phyloP scores from a whole-genome alignment of 768 basidiomycete species.

The button mushroom (Agaricus bisporus) region DNA sequence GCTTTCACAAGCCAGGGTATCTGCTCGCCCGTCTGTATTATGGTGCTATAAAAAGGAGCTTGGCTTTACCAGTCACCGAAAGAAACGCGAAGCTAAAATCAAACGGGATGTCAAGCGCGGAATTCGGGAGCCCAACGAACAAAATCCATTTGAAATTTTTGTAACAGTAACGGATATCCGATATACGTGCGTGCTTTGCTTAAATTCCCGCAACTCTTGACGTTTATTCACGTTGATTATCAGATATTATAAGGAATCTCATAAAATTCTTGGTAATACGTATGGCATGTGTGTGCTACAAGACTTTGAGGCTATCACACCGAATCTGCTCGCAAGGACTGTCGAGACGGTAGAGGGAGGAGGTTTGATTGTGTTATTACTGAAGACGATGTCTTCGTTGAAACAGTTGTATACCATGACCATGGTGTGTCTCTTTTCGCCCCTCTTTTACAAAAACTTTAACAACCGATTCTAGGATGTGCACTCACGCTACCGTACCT shows the following conservation, averaged over 20 bases:
- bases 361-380: slow-evolving; percentile 76
- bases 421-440: slow-evolving; percentile 36
- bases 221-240: background rate
- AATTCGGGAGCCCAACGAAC: slow-evolving; percentile 88
- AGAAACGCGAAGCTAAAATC: slow-evolving; percentile 95
- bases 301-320: slow-evolving; percentile 97
- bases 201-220: too few relatives aligned
- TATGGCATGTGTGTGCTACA: slow-evolving; percentile 97
- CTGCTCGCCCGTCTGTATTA: slow-evolving; percentile 83
- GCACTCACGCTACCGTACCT: slow-evolving; percentile 89
- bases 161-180: slow-evolving; percentile 98
- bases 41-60: slow-evolving; percentile 99
- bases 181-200: slow-evolving; percentile 65
- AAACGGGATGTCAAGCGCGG: slow-evolving; percentile 95
- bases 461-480: slow-evolving; percentile 63
- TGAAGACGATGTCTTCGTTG: slow-evolving; percentile 94
- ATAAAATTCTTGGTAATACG: slow-evolving; percentile 95
- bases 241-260: slow-evolving; percentile 95
- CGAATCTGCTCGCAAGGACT: slow-evolving; percentile 92
- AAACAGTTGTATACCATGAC: slow-evolving; percentile 91
- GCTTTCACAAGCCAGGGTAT: slow-evolving; percentile 85
- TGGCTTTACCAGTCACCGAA: slow-evolving; percentile 94
- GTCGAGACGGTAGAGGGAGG: slow-evolving; percentile 99
- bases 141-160: slow-evolving; percentile 97
- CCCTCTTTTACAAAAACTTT: background rate